Percentiles rank a stretch among this genome's conserved stretches.
Evolutionary conservation across 2,329 filamentous ascomycete genomes (phyloP).

Genomic region (Penicillium sp.): DNA sequence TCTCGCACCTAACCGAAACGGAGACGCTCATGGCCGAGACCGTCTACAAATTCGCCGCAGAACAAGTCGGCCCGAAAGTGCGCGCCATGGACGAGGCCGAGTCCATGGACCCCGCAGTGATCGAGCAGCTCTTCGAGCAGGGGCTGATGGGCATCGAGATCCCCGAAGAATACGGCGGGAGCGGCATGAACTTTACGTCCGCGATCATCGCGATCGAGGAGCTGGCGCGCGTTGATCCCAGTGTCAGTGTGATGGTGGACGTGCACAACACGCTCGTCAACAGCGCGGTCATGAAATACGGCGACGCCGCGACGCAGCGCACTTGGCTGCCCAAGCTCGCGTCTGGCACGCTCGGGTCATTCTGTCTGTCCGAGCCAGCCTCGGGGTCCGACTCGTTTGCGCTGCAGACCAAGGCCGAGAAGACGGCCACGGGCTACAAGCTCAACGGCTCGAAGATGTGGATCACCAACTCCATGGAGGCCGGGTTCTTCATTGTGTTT

Average conservation of each 20-base stretch:
- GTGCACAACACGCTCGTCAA: constrained; percentile 98
- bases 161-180: constrained; percentile 91
- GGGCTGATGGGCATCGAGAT: constrained; percentile 97
- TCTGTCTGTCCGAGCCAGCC: constrained; percentile 87
- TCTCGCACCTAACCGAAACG: constrained; percentile 86
- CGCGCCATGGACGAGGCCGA: constrained; percentile 98
- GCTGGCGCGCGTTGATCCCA: constrained; percentile 87
- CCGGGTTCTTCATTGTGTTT: constrained; percentile 94
- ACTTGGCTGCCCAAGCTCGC: constrained; percentile 87
- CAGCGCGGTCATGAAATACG: constrained; percentile 84
- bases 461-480: constrained; percentile 97
- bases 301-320: constrained; percentile 70
- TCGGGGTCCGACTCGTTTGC: constrained; percentile 97
- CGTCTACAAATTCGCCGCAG: constrained; percentile 85
- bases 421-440: constrained; percentile 77
- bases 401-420: constrained; percentile 81
- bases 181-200: constrained; percentile 97
- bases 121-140: constrained; percentile 95
- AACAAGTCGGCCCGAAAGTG: constrained; percentile 83
- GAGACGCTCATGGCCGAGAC: constrained; percentile 85
- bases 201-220: constrained; percentile 97
- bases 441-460: constrained; percentile 97
- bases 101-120: constrained; percentile 79
- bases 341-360: constrained; percentile 82
- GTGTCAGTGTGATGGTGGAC: constrained; percentile 90